Conservation (phyloP, 805 yeast genomes). For the Candida vaughaniae region DNA sequence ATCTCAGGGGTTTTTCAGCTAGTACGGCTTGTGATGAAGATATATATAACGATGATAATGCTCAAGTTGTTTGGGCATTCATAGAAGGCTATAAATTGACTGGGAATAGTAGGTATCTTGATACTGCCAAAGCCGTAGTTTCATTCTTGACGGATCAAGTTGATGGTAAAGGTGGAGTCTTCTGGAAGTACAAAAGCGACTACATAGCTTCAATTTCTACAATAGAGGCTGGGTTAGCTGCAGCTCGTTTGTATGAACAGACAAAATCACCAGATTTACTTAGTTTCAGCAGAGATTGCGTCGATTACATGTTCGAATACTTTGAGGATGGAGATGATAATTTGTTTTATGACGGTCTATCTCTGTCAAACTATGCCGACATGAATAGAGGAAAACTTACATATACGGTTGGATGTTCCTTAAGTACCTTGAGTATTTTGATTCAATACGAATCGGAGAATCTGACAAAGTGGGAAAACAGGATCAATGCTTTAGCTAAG, state of each 20-base stretch:
- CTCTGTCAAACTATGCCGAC: slow-evolving; percentile 12
- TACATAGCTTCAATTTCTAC: slow-evolving; percentile 31
- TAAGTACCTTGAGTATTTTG: slow-evolving; percentile 21
- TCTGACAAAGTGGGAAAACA: slow-evolving; percentile 5
- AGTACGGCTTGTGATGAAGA: slow-evolving; percentile 21
- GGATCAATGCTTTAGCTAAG: slow-evolving; percentile 18
- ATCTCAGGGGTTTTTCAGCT: slow-evolving; percentile 22
- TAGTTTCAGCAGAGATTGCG: slow-evolving; percentile 17
- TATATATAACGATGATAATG: slow-evolving; percentile 29
- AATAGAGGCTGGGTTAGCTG: slow-evolving; percentile 28
- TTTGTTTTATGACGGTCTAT: slow-evolving; percentile 24
- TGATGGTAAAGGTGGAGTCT: slow-evolving; percentile 24
- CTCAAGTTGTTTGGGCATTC: slow-evolving; percentile 27
- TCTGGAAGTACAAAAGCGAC: slow-evolving; percentile 20
- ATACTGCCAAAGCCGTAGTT: slow-evolving; percentile 18
- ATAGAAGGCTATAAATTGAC: slow-evolving; percentile 23
- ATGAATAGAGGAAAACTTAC: slow-evolving; percentile 23
- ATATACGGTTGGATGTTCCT: slow-evolving; percentile 23
- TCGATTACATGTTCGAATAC: slow-evolving; percentile 10
- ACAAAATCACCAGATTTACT: slow-evolving; percentile 15
- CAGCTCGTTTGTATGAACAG: slow-evolving; percentile 19
- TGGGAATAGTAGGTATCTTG: slow-evolving; percentile 16
- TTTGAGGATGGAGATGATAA: slow-evolving; percentile 19
- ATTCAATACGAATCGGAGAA: slow-evolving; percentile 11
- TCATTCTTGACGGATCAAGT: slow-evolving; percentile 19